Percentiles rank a stretch among this genome's conserved stretches.
These are phyloP conservation scores for Magnusiomyces tetraspermus DNA, from an alignment of 1,139 yeast genomes.

Conservation along the genomic window DNA sequence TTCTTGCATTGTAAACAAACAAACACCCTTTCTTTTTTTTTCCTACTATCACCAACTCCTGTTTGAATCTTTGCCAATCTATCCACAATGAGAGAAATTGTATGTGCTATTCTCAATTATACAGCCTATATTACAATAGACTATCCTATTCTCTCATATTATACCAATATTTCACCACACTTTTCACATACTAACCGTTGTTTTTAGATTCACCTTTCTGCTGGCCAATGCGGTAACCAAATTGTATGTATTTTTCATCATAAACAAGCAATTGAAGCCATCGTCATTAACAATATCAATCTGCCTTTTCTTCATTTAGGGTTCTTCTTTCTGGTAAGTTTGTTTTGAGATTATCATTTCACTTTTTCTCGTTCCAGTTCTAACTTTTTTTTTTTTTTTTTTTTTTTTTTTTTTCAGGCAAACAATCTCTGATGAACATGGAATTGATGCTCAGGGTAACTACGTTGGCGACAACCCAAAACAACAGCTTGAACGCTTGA, in stretches of 20 bases:
- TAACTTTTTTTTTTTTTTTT: no score
- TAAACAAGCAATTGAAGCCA: not conserved
- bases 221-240: conserved; percentile 97
- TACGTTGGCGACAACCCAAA: conserved; percentile 14
- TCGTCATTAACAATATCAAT: no score
- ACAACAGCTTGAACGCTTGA: conserved; percentile 15
- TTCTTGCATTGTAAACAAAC: no score
- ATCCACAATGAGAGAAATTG: conserved; percentile 48
- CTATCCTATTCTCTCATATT: no score
- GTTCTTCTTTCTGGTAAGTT: conserved; percentile 68
- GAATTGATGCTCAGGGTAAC: conserved; percentile 47
- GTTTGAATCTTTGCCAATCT: not conserved
- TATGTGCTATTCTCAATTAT: no score
- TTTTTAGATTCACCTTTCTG: conserved; percentile 80
- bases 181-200: no score
- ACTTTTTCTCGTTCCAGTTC: no score
- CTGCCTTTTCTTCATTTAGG: conserved; percentile 38
- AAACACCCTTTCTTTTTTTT: not conserved
- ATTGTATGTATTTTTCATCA: conserved; percentile 42
- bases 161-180: no score
- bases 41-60: not conserved
- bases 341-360: no score
- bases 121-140: no score
- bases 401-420: no score
- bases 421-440: conserved; percentile 58